Base-by-base conservation (phyloP, 2,329 filamentous ascomycete species). In the Colletotrichum aenigma region DNA sequence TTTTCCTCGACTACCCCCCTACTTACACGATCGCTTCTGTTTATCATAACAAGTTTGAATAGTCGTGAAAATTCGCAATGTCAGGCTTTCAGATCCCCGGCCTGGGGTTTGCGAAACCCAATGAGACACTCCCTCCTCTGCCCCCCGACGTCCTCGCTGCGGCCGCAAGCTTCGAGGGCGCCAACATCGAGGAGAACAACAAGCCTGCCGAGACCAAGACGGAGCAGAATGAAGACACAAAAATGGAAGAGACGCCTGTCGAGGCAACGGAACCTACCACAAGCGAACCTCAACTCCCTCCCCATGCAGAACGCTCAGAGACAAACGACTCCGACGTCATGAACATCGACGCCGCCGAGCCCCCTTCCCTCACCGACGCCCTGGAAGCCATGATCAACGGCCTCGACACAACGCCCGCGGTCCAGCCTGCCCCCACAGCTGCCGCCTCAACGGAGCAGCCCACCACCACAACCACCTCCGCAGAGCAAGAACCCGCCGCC, bases 331-430 rank as follows among this genome's bases (percentile, higher is more conserved):
- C 74, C 76, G 82, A 87, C 34, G 64, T 86, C 67, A 85, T 87
- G 86, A 81, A 69, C 9, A 58, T 86, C 16, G 85, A 87, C 70
- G 80, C 80, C 30, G 82, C 80, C 28, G 84, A 81, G 74, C 82
- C 84, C 0, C 82, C 84, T 2, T 86, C 83, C 5, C 80, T 88
- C 3, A 87, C 86, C 6, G 79, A 83, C 32, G 86, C 86, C 2
- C 82, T 88, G 2, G 87, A 88, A 77, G 87, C 87, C 12, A 85
- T 86, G 30, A 81, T 88, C 9, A 85, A 84, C 5, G 85, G 85
- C 8, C 80, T 87, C 18, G 81, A 81, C 26, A 70, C 74, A 9
- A 55, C 74, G 1, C 55, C 74, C 3, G 26, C 70, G 4, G 70
- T 36, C 15, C 69, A 67, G 16, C 16, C 21, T 12, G 24, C 43